Evolutionary conservation across 225 moss, liverwort and hornwort species (phyloP), one percentile per base, ranked within the genome.

Genomic region (Rhytidiadelphus loreus): DNA sequence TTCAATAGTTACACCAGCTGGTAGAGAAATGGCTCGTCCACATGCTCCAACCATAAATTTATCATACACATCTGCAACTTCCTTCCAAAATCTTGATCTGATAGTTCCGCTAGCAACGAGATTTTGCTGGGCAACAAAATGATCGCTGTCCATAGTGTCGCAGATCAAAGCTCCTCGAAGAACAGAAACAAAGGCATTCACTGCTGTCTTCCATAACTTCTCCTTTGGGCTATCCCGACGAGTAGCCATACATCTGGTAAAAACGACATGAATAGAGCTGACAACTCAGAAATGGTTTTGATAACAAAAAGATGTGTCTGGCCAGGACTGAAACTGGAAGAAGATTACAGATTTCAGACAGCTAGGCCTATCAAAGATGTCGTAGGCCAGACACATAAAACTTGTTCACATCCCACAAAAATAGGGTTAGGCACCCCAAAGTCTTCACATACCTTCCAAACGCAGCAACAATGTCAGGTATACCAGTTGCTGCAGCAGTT

Each of bases 41-140:
- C 97, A 99, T 83, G 97, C 95, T 90, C 99, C 97, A 59, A 96
- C 95, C 92, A 99, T 90, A 88, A 99, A 97, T 82, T 93, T 99
- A 86, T 97, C 99, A 90, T 96, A 97, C 30, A 95, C 96, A 86
- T 96, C 96, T 33, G 95, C 96, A 82, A 99, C 93, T 89, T 97
- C 96, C 88, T 97, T 99, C 99, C 97, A 99, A 85, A 97, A 97
- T 77, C 95, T 96, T 62, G 92, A 93, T 59, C 99, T 92, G 80
- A 90, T 95, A 33, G 90, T 92, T 87, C 89, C 94, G 83, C 91
- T 94, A 58, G 88, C 93, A 85, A 95, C 94, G 35, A 90, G 88
- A 84, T 92, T 94, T 83, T 90, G 91, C 79, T 89, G 93, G 43
- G 86, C 86, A 81, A 81, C 55, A 86, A 88, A 86, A 76, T 94